Conservation (phyloP, 1,284 basidiomycete genomes). For the Cutaneotrichosporon sp. region DNA sequence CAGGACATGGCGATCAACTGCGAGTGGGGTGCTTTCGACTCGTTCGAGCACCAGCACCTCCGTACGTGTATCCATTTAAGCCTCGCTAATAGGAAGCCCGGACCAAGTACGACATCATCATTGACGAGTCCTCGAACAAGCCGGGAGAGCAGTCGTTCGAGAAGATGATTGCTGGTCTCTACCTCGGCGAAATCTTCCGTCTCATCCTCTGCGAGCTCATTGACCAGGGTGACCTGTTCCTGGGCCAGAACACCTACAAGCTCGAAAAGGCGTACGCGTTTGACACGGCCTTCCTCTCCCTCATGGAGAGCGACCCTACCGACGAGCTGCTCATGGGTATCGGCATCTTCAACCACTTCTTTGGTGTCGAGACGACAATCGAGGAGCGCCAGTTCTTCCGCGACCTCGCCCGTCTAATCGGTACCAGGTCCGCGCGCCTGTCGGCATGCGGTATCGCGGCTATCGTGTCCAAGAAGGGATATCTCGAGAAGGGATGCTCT, state of each 20-base stretch:
- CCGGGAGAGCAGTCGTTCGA: slow-evolving; percentile 79
- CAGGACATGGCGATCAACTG: slow-evolving; percentile 88
- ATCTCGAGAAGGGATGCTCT: slow-evolving; percentile 70
- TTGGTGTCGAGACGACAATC: slow-evolving; percentile 84
- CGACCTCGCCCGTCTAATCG: slow-evolving; percentile 80
- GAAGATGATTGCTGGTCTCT: slow-evolving; percentile 98
- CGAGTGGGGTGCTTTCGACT: slow-evolving; percentile 90
- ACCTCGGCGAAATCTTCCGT: slow-evolving; percentile 93
- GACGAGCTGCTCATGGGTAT: slow-evolving; percentile 95
- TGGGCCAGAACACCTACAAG: slow-evolving; percentile 97
- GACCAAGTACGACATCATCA: slow-evolving; percentile 88
- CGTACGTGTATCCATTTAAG: slow-evolving; percentile 43
- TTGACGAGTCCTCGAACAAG: slow-evolving; percentile 94
- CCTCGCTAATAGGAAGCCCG: slow-evolving; percentile 52
- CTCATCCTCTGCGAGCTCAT: slow-evolving; percentile 92
- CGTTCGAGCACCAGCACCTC: slow-evolving; percentile 88
- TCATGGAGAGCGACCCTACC: slow-evolving; percentile 98
- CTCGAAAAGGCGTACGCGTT: slow-evolving; percentile 86
- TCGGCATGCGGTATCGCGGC: slow-evolving; percentile 92
- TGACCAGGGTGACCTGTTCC: slow-evolving; percentile 92
- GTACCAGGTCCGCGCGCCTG: slow-evolving; percentile 78
- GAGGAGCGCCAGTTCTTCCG: slow-evolving; percentile 94
- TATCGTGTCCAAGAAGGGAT: slow-evolving; percentile 86
- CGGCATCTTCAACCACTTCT: slow-evolving; percentile 94
- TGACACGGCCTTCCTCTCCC: slow-evolving; percentile 92